These are phyloP conservation scores for Cyamopsis tetragonoloba DNA, from an alignment of 306 rosid genomes.

Conservation along the genomic window DNA sequence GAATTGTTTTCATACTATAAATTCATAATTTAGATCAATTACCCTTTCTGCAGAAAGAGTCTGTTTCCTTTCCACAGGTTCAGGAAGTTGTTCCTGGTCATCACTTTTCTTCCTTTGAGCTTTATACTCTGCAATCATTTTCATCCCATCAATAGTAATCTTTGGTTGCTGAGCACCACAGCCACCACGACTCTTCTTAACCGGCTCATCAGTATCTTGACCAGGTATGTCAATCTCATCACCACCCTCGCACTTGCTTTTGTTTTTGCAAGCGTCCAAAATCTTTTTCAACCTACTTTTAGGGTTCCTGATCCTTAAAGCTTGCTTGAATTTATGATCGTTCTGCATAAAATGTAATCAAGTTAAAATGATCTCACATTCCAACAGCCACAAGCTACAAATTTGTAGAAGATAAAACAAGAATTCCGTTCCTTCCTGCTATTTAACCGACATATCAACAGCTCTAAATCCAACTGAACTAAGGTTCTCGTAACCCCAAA, in stretches of 20 bases:
- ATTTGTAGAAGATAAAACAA: background rate
- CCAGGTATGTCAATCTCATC: conserved; percentile 77
- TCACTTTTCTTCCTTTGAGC: conserved; percentile 90
- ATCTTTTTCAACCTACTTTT: conserved; percentile 74
- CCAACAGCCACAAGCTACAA: background rate
- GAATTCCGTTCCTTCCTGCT: background rate
- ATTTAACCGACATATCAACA: background rate
- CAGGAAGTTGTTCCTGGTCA: conserved; percentile 96
- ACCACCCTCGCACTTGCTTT: conserved; percentile 94
- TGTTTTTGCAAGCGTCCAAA: conserved; percentile 90
- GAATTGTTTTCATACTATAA: conserved; percentile 9
- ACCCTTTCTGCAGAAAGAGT: conserved; percentile 94
- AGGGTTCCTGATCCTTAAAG: conserved; percentile 77
- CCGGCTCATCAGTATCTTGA: conserved; percentile 68
- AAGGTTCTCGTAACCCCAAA: background rate
- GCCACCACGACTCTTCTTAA: conserved; percentile 89
- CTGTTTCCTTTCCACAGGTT: conserved; percentile 96
- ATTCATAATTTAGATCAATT: conserved; percentile 18
- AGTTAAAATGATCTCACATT: background rate
- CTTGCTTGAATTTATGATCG: conserved; percentile 91
- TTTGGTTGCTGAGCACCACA: conserved; percentile 99
- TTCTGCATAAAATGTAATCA: conserved; percentile 45
- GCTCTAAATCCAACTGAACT: background rate
- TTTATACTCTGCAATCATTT: conserved; percentile 83
- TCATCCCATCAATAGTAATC: conserved; percentile 89